A percentile compares a stretch with the other conserved stretches of the same genome.
phyloP scores from a whole-genome alignment of 352 stramenopile species.

The Thalassiosira pacifica region DNA sequence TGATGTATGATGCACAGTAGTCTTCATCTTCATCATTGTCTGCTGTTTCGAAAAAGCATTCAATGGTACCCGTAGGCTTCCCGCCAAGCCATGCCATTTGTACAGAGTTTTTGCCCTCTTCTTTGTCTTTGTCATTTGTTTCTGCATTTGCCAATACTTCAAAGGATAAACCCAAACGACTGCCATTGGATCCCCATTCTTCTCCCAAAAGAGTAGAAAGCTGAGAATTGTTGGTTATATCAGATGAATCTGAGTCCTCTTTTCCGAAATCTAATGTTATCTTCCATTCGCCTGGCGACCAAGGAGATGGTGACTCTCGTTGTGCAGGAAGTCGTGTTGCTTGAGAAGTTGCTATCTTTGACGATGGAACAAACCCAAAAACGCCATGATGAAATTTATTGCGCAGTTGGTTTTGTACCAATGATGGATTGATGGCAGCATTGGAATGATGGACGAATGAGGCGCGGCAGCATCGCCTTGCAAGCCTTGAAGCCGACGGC shows the following conservation, averaged over 20 bases:
- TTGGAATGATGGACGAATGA: background rate
- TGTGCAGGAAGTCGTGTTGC: background rate
- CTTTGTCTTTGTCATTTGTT: background rate
- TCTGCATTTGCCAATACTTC: conserved; percentile 40
- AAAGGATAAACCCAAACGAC: conserved; percentile 36
- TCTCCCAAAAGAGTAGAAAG: conserved; percentile 24
- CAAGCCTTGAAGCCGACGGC: background rate
- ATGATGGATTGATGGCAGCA: background rate
- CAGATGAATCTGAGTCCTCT: conserved; percentile 38
- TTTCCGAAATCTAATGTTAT: conserved; percentile 48
- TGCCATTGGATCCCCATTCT: conserved; percentile 37
- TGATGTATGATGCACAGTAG: conserved; percentile 61
- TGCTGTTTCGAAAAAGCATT: conserved; percentile 29
- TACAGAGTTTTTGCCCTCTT: background rate
- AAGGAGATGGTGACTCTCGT: conserved; percentile 27
- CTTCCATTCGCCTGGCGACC: conserved; percentile 54
- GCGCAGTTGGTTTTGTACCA: background rate
- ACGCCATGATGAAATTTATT: background rate
- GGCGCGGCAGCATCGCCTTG: background rate
- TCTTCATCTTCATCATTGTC: background rate
- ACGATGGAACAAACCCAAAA: background rate
- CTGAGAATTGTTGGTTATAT: conserved; percentile 22
- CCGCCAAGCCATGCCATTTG: conserved; percentile 38
- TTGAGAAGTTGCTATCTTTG: background rate
- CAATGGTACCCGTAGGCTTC: conserved; percentile 34